Evolutionary conservation across 345 rosid species (phyloP).

Genomic region (Dovyalis caffra): DNA sequence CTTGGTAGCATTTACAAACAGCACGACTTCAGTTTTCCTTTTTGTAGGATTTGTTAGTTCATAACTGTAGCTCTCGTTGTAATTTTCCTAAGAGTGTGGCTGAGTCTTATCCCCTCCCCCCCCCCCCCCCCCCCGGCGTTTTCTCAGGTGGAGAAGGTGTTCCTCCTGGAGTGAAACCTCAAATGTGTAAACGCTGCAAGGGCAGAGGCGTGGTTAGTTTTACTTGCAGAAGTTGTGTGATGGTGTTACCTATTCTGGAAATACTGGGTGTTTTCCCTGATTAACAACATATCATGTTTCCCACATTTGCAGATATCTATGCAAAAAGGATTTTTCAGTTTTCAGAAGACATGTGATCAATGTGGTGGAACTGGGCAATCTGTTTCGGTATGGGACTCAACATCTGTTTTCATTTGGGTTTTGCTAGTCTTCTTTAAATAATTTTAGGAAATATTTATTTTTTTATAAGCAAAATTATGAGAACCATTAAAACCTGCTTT

Average conservation of each 20-base stretch:
- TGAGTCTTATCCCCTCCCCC: too few relatives aligned
- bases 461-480: not conserved
- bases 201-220: slow-evolving; percentile 88
- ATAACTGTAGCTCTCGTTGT: not conserved
- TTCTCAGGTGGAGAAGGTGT: slow-evolving; percentile 87
- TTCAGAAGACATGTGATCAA: slow-evolving; percentile 66
- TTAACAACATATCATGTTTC: slow-evolving; percentile 8
- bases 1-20: not conserved
- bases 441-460: not conserved
- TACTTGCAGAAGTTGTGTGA: not conserved
- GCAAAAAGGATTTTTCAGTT: slow-evolving; percentile 64
- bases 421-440: not conserved
- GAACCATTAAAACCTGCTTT: not conserved
- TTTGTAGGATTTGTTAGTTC: not conserved
- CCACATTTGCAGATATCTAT: slow-evolving; percentile 44
- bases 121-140: too few relatives aligned
- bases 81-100: not conserved
- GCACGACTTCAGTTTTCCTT: not conserved
- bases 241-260: not conserved
- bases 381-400: slow-evolving; percentile 53
- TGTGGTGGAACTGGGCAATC: slow-evolving; percentile 85
- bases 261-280: not conserved
- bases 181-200: slow-evolving; percentile 74
- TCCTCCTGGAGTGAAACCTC: slow-evolving; percentile 96
- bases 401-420: not conserved